phyloP scores from a whole-genome alignment of 805 yeast species.

The Candida silvicultrix region DNA sequence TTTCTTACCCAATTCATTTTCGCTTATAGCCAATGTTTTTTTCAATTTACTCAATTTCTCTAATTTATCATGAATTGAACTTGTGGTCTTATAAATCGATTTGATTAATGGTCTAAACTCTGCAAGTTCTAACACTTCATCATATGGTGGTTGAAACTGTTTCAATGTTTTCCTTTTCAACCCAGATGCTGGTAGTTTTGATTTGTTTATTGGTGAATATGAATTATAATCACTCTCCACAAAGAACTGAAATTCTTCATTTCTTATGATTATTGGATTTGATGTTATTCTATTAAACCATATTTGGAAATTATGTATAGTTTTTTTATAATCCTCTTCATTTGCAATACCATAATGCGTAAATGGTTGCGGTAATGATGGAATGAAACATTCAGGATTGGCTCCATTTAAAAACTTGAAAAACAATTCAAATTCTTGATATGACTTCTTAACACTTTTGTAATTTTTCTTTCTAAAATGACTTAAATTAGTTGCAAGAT shows the following conservation, averaged over 20 bases:
- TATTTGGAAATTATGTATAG: slow-evolving; percentile 58
- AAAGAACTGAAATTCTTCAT: slow-evolving; percentile 83
- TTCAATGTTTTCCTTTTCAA: slow-evolving; percentile 83
- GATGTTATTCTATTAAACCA: slow-evolving; percentile 76
- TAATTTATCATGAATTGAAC: slow-evolving; percentile 45
- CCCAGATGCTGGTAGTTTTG: slow-evolving; percentile 73
- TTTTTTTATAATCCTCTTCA: slow-evolving; percentile 64
- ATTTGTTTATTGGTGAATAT: slow-evolving; percentile 43
- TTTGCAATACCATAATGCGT: slow-evolving; percentile 82
- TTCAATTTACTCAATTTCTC: slow-evolving; percentile 45
- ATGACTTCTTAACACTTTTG: slow-evolving; percentile 74
- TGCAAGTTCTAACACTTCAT: slow-evolving; percentile 74
- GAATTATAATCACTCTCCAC: slow-evolving; percentile 67
- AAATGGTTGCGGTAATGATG: slow-evolving; percentile 70
- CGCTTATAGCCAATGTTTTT: slow-evolving; percentile 45
- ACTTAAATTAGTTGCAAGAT: slow-evolving; percentile 63
- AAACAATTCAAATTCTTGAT: slow-evolving; percentile 67
- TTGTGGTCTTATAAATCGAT: slow-evolving; percentile 54
- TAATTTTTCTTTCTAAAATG: slow-evolving; percentile 65
- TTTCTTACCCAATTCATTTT: slow-evolving; percentile 43
- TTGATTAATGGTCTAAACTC: slow-evolving; percentile 85
- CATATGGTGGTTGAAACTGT: slow-evolving; percentile 89
- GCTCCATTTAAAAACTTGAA: slow-evolving; percentile 74
- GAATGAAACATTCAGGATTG: slow-evolving; percentile 89
- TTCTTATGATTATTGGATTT: slow-evolving; percentile 77